phyloP scores from a whole-genome alignment of 225 moss, liverwort and hornwort species.

The Neckera pumila region DNA sequence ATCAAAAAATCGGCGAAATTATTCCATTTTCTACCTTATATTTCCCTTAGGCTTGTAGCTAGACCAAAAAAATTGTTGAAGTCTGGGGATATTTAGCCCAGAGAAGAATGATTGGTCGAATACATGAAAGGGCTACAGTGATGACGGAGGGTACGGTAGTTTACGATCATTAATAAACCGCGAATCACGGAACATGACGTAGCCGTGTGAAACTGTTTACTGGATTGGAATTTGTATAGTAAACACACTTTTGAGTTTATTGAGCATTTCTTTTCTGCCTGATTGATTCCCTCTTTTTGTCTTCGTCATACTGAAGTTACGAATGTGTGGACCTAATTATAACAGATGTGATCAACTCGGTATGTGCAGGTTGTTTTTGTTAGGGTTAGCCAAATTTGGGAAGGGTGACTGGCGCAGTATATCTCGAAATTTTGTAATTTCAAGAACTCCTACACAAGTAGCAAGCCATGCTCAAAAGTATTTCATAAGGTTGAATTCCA shows the following conservation, averaged over 20 bases:
- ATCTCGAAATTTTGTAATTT: constrained; percentile 83
- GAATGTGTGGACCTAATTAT: not conserved
- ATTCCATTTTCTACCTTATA: not conserved
- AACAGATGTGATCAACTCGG: not conserved
- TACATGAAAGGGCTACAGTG: not conserved
- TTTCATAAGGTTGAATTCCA: constrained; percentile 82
- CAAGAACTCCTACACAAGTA: constrained; percentile 91
- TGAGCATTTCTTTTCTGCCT: not conserved
- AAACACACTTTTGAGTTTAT: not conserved
- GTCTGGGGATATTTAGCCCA: not conserved
- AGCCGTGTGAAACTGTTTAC: not conserved
- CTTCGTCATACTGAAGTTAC: not conserved
- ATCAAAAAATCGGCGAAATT: not conserved
- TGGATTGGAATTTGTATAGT: not conserved
- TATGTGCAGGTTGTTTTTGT: constrained; percentile 61
- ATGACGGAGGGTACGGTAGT: not conserved
- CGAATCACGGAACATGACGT: not conserved
- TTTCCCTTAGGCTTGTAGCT: not conserved
- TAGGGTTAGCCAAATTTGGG: constrained; percentile 84
- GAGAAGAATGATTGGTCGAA: not conserved
- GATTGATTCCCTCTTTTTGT: not conserved
- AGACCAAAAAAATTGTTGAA: not conserved
- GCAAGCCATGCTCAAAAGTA: constrained; percentile 97
- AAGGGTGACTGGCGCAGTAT: constrained; percentile 99
- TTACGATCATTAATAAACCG: not conserved